phyloP scores from a whole-genome alignment of 1,284 basidiomycete species.

The Ustilago sp. region DNA sequence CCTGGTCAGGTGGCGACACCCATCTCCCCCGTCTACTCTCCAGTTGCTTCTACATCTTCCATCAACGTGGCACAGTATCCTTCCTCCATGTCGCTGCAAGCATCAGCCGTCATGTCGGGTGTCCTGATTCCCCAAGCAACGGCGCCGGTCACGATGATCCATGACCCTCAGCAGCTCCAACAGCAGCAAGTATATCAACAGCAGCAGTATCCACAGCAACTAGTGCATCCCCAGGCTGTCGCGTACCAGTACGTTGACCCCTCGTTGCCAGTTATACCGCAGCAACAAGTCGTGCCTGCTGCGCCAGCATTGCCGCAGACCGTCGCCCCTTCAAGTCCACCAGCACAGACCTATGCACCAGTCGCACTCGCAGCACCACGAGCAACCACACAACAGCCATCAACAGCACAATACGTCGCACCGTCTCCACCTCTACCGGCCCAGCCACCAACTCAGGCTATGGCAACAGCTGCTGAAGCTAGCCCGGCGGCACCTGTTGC shows the following conservation, averaged over 20 bases:
- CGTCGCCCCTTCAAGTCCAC: not conserved
- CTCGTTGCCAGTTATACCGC: constrained; percentile 1
- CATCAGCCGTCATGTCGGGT: constrained; percentile 24
- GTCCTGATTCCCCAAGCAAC: constrained; percentile 14
- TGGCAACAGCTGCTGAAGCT: not conserved
- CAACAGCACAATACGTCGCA: not conserved
- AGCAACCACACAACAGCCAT: not conserved
- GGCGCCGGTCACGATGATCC: constrained; percentile 13
- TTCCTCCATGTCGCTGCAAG: constrained; percentile 26
- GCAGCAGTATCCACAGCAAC: constrained; percentile 6
- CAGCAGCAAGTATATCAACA: constrained; percentile 12
- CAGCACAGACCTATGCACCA: constrained; percentile 29
- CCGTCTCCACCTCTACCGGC: not conserved
- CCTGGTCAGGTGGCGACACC: constrained; percentile 41
- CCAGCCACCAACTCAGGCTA: not conserved
- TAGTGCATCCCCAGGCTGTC: not conserved
- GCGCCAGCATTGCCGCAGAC: constrained; percentile 1
- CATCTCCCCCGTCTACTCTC: constrained; percentile 41
- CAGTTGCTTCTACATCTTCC: constrained; percentile 36
- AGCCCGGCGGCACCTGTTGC: constrained; percentile 5
- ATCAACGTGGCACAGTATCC: constrained; percentile 34
- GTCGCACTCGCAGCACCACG: constrained; percentile 28
- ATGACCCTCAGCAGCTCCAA: constrained; percentile 20
- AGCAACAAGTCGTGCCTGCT: constrained; percentile 9
- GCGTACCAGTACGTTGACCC: not conserved